phyloP scores from a whole-genome alignment of 495 filamentous ascomycete species.

The Podospora pseudopauciseta region DNA sequence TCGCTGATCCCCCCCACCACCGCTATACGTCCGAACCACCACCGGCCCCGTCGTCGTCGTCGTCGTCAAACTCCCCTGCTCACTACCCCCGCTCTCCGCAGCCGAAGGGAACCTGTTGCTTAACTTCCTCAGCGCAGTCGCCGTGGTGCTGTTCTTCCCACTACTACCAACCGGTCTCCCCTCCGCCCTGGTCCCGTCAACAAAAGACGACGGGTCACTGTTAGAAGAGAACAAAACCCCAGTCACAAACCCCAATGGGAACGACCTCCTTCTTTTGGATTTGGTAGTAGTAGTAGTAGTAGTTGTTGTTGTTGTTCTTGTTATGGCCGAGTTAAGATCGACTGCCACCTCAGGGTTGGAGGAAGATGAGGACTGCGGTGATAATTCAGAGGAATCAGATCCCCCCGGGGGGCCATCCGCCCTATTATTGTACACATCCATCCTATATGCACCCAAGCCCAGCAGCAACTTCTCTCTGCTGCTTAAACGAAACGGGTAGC shows the following conservation, averaged over 20 bases:
- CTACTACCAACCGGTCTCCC: conserved; percentile 45
- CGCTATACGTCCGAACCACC: conserved; percentile 54
- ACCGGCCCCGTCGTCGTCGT: conserved; percentile 50
- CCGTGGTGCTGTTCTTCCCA: conserved; percentile 27
- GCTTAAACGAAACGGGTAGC: conserved; percentile 18
- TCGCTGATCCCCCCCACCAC: conserved; percentile 13
- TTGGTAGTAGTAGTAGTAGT: no score
- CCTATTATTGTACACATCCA: conserved; percentile 34
- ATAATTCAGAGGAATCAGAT: neutral
- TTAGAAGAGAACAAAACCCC: conserved; percentile 14
- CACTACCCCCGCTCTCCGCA: conserved; percentile 22
- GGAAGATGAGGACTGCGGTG: conserved; percentile 9
- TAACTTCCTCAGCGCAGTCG: conserved; percentile 42
- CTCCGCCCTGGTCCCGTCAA: conserved; percentile 44
- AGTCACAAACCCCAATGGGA: no score
- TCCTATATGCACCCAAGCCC: neutral
- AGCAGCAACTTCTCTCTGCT: neutral
- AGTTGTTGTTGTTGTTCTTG: neutral
- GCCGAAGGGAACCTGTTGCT: conserved; percentile 42
- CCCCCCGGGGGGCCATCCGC: neutral
- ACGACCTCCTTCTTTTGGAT: no score
- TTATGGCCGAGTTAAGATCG: no score
- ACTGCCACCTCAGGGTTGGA: neutral
- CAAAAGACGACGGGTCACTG: conserved; percentile 41
- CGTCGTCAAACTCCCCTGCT: conserved; percentile 30